These are phyloP conservation scores for Leishmania martiniquensis DNA, from an alignment of 208 protist genomes.

Conservation along the genomic window DNA sequence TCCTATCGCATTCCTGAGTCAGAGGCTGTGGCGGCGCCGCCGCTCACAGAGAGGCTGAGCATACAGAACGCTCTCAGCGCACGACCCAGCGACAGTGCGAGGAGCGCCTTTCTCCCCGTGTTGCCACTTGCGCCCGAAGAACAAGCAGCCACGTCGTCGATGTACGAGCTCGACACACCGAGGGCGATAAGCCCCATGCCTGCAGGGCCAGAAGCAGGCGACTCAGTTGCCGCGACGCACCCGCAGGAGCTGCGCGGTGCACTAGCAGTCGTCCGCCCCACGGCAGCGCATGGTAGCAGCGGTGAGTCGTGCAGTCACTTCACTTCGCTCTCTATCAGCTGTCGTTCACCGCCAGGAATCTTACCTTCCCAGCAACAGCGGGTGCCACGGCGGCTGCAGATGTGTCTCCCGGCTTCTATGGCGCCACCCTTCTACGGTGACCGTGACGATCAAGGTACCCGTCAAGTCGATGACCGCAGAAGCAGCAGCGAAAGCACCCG, in stretches of 20 bases:
- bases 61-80: not conserved
- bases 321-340: not conserved
- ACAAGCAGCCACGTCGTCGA: not conserved
- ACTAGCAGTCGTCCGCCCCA: not conserved
- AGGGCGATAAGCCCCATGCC: not conserved
- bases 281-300: not conserved
- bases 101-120: not conserved
- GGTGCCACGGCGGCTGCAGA: not conserved
- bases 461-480: not conserved
- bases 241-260: not conserved
- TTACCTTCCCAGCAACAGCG: not conserved
- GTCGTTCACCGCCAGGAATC: not conserved
- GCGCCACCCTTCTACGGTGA: not conserved
- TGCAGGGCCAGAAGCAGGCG: not conserved
- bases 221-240: not conserved
- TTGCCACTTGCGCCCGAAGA: constrained; percentile 12
- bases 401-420: not conserved
- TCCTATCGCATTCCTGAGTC: not conserved
- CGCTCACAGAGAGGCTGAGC: not conserved
- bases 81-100: not conserved
- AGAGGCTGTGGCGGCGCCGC: not conserved
- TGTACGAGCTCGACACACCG: not conserved
- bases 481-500: not conserved
- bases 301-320: not conserved
- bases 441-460: not conserved